Base-by-base conservation (phyloP, 768 basidiomycete species). In the Rhizopogon rudus region DNA sequence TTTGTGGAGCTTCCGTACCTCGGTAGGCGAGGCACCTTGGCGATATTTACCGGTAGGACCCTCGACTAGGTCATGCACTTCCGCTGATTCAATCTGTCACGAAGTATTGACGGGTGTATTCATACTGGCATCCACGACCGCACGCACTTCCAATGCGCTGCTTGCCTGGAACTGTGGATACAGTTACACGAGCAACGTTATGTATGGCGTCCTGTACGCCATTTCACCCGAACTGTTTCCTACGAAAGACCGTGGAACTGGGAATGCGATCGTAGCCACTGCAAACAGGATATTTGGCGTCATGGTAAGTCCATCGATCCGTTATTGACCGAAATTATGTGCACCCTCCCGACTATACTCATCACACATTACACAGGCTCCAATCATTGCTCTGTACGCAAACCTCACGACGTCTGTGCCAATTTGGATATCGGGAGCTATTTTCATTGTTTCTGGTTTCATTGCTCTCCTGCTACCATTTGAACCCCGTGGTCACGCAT, bases 121-220 rank as follows among this genome's bases (percentile, higher is more conserved):
- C 67, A 77, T 85, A 54, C 80, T 82, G 54, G 79, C 73, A 7
- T 73, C 73, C 50, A 85, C 84, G 6, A 82, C 82, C 0, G 79
- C 83, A 6, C 75, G 79, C 28, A 75, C 75, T 3, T 80, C 78
- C 39, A 67, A 78, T 44, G 73, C 76, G 8, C 65, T 84, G 8
- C 75, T 85, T 6, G 81, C 74, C 16, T 83, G 79, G 80, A 81
- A 83, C 56, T 83, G 83, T 58, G 79, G 71, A 14, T 82, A 81
- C 68, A 77, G 73, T 44, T 83, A 83, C 67, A 77, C 77, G 52
- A 75, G 72, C 55, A 83, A 83, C 62, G 64, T 81, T 52, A 82
- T 81, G 80, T 82, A 82, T 55, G 81, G 79, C 50, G 76, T 77
- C 8, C 59, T 76, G 53, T 74, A 75, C 40, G 72, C 70, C 6